Percentiles rank a stretch among this genome's conserved stretches.
Evolutionary conservation across 2,329 filamentous ascomycete genomes (phyloP).

Genomic region (Teratosphaeria pseudoeucalypti): DNA sequence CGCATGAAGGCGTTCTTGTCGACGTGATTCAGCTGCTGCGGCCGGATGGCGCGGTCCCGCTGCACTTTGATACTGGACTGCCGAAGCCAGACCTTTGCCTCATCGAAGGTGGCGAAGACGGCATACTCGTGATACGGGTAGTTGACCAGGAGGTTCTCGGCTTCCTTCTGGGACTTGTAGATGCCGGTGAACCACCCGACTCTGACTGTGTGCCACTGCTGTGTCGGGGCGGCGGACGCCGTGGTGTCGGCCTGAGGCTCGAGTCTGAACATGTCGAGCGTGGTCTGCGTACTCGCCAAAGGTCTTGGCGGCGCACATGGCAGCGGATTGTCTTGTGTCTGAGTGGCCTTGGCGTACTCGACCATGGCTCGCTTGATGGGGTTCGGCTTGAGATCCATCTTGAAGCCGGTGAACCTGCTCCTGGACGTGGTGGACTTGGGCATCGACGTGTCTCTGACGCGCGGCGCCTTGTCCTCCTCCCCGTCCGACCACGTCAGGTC

Average conservation of each 20-base stretch:
- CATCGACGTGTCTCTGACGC: background rate
- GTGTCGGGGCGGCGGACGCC: background rate
- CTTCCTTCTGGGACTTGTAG: background rate
- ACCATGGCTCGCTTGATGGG: background rate
- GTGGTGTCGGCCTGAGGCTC: background rate
- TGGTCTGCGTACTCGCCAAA: background rate
- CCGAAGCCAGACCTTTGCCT: conserved; percentile 1
- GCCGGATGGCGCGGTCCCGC: background rate
- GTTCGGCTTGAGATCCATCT: background rate
- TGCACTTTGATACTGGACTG: background rate
- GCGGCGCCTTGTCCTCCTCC: background rate
- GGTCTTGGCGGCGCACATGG: background rate
- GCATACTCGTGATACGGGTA: conserved; percentile 2
- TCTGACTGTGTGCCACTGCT: background rate
- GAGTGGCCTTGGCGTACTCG: background rate
- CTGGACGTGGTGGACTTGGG: background rate
- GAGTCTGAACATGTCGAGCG: background rate
- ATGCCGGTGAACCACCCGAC: conserved; percentile 4
- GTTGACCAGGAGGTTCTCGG: background rate
- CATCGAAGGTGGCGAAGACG: background rate
- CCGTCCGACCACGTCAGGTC: background rate
- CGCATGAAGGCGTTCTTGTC: conserved; percentile 1
- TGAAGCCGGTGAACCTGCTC: background rate
- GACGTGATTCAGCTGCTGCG: background rate
- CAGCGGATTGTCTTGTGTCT: background rate